phyloP scores from a whole-genome alignment of 2,329 filamentous ascomycete species.

The Cladosporium sp. region DNA sequence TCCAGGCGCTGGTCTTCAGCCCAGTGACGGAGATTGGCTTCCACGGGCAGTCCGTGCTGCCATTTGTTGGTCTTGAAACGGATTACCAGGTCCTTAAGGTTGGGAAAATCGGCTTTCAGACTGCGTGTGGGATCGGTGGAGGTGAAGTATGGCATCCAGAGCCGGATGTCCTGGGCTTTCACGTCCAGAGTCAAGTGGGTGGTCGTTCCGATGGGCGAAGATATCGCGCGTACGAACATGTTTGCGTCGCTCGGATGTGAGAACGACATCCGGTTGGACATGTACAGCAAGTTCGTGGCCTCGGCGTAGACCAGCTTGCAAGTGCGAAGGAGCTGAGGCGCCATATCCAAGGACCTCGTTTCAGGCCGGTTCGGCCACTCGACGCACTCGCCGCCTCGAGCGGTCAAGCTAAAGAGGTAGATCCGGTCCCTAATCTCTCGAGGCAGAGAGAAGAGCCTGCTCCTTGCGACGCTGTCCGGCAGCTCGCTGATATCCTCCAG shows the following conservation, averaged over 20 bases:
- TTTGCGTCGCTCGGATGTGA: conserved; percentile 34
- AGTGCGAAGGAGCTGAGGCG: conserved; percentile 27
- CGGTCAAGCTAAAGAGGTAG: conserved; percentile 27
- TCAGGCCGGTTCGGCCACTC: conserved; percentile 26
- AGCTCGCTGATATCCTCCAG: conserved; percentile 13
- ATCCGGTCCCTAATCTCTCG: conserved; percentile 32
- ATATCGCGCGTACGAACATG: conserved; percentile 31
- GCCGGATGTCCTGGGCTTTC: conserved; percentile 28
- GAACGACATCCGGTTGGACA: conserved; percentile 29
- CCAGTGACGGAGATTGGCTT: conserved; percentile 26
- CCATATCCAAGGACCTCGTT: conserved; percentile 15
- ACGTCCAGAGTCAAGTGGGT: conserved; percentile 27
- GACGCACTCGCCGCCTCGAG: conserved; percentile 22
- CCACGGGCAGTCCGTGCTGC: conserved; percentile 22
- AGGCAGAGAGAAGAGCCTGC: conserved; percentile 30
- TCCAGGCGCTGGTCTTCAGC: conserved; percentile 23
- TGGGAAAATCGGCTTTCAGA: conserved; percentile 29
- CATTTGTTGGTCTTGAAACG: conserved; percentile 29
- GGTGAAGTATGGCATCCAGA: conserved; percentile 34
- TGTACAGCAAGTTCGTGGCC: conserved; percentile 30
- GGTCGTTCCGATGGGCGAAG: conserved; percentile 18
- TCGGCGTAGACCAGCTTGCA: conserved; percentile 29
- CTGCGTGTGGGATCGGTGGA: conserved; percentile 24
- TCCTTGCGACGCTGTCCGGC: conserved; percentile 25
- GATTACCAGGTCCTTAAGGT: conserved; percentile 25